A percentile compares a stretch with the other conserved stretches of the same genome.
phyloP scores from a whole-genome alignment of 75 land plant genomes.

The Cunninghamia lanceolata region DNA sequence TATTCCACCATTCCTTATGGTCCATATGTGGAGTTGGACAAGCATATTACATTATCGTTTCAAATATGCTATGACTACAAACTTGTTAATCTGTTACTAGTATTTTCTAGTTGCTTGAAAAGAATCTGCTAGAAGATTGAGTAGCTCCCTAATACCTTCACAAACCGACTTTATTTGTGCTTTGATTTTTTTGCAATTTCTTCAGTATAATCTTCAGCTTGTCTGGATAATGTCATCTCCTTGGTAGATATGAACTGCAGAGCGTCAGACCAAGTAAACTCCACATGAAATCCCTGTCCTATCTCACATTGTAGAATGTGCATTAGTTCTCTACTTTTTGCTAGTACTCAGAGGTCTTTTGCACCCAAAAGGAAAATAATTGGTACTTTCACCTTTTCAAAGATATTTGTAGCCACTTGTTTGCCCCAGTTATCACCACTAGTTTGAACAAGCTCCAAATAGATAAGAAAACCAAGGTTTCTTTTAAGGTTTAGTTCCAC shows the following conservation, averaged over 20 bases:
- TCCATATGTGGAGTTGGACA: no score
- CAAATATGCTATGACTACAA: not conserved
- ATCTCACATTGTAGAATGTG: no score
- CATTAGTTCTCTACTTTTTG: no score
- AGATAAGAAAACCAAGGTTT: constrained; percentile 70
- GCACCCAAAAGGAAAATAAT: no score
- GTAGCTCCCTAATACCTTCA: constrained; percentile 64
- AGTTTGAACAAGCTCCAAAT: constrained; percentile 72
- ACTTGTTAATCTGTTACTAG: not conserved
- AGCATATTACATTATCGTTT: not conserved
- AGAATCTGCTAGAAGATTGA: constrained; percentile 25
- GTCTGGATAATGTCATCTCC: no score
- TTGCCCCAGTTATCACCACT: constrained; percentile 82
- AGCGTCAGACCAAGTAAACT: no score
- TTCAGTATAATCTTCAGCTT: no score
- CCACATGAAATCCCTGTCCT: no score
- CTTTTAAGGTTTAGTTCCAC: constrained; percentile 68
- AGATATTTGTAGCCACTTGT: constrained; percentile 86
- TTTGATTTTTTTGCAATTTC: no score
- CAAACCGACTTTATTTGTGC: no score
- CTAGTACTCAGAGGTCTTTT: no score
- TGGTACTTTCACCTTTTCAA: constrained; percentile 75
- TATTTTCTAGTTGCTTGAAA: not conserved
- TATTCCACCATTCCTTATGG: not conserved
- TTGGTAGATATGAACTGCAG: no score